These are phyloP conservation scores for Myrmaecium sp. DNA, from an alignment of 2,329 filamentous ascomycete species.

Conservation along the genomic window DNA sequence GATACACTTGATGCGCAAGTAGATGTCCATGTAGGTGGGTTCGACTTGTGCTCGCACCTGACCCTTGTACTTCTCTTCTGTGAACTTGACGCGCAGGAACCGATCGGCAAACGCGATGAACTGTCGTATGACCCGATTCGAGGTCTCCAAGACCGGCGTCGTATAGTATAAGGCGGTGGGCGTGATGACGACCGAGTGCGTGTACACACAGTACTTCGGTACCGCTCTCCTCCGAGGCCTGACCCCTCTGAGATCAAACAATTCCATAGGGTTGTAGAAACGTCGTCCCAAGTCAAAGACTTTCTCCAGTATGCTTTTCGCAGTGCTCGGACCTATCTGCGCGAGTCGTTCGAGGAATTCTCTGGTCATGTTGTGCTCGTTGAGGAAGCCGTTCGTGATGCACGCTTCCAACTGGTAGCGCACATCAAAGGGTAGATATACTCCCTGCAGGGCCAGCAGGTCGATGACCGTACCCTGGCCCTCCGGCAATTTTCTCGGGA, in stretches of 20 bases:
- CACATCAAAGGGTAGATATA: slow-evolving; percentile 47
- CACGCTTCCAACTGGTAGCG: slow-evolving; percentile 89
- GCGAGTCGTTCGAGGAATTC: slow-evolving; percentile 51
- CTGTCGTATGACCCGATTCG: slow-evolving; percentile 69
- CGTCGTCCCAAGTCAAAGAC: slow-evolving; percentile 46
- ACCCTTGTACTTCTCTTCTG: slow-evolving; percentile 52
- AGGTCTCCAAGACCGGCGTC: slow-evolving; percentile 66
- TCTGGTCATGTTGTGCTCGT: slow-evolving; percentile 53
- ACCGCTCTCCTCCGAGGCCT: slow-evolving; percentile 30
- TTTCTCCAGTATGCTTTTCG: slow-evolving; percentile 55
- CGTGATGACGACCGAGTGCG: slow-evolving; percentile 65
- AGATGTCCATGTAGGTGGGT: too few species aligned
- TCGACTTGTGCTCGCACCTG: too few species aligned
- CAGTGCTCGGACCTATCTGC: slow-evolving; percentile 33
- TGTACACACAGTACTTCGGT: slow-evolving; percentile 55
- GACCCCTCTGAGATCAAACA: slow-evolving; percentile 43
- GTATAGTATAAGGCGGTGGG: slow-evolving; percentile 68
- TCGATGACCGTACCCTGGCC: not conserved
- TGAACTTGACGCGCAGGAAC: slow-evolving; percentile 80
- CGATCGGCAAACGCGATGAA: slow-evolving; percentile 53
- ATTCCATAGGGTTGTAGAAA: slow-evolving; percentile 52
- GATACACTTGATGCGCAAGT: slow-evolving; percentile 45
- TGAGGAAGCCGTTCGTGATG: slow-evolving; percentile 61
- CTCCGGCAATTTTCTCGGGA: too few species aligned
- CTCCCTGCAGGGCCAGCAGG: not conserved